Conservation (phyloP, 495 filamentous ascomycete genomes). For the Xylaria cubensis region DNA sequence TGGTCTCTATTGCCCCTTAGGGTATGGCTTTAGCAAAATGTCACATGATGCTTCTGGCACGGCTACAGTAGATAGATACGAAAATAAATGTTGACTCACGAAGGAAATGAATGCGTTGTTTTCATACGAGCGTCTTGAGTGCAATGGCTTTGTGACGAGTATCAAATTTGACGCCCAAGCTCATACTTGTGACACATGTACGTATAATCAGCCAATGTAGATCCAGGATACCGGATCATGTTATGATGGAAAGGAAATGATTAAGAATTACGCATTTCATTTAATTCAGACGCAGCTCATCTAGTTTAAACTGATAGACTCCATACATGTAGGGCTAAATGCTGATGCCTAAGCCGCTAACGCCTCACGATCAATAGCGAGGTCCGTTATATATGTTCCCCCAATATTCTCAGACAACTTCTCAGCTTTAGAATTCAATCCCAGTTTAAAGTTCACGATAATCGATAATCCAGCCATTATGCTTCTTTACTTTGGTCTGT, state of each 20-base stretch:
- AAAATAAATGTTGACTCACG: constrained; percentile 40
- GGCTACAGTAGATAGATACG: constrained; percentile 50
- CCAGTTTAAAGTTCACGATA: not conserved
- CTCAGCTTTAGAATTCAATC: not conserved
- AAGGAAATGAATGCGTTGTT: not conserved
- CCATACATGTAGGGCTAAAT: not conserved
- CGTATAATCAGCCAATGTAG: not conserved
- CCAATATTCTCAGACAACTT: not conserved
- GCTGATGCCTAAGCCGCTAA: not conserved
- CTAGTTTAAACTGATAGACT: not conserved
- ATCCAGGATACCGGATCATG: not conserved
- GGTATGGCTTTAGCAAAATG: constrained; percentile 50
- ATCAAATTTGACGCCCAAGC: not conserved
- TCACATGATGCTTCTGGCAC: constrained; percentile 62
- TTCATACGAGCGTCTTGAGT: not conserved
- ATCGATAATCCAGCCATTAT: not conserved
- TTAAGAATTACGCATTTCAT: not conserved
- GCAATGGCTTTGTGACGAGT: not conserved
- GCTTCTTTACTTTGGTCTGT: no score
- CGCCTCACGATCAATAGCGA: not conserved
- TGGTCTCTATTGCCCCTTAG: constrained; percentile 62
- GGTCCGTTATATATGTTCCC: not conserved
- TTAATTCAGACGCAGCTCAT: not conserved
- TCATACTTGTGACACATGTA: not conserved
- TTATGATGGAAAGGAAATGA: not conserved